Conservation (phyloP, 2,329 filamentous ascomycete species). For the Penicillium palitans region DNA sequence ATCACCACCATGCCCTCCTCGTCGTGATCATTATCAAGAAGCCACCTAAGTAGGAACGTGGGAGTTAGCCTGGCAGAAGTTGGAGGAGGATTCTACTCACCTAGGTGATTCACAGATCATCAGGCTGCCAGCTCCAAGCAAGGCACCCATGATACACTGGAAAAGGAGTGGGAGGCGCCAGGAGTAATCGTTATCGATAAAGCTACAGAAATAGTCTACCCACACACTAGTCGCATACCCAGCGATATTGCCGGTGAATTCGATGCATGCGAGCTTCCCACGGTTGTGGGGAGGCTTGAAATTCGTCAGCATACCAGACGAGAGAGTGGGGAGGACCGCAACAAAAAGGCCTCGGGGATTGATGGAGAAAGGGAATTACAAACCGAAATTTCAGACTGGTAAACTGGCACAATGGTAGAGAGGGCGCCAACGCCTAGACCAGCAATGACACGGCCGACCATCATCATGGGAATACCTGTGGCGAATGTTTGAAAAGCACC, state of each 20-base stretch:
- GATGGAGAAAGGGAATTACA: neutral
- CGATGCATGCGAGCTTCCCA: constrained; percentile 93
- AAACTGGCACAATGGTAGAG: constrained; percentile 89
- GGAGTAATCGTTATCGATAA: constrained; percentile 77
- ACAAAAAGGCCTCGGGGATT: neutral
- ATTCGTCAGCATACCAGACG: constrained; percentile 16
- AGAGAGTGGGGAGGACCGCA: neutral
- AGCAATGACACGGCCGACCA: constrained; percentile 75
- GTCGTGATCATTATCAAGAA: constrained; percentile 95
- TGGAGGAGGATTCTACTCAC: constrained; percentile 50
- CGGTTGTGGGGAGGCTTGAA: constrained; percentile 81
- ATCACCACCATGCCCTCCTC: constrained; percentile 98
- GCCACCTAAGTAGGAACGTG: constrained; percentile 65
- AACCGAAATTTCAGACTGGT: constrained; percentile 86
- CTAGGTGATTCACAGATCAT: constrained; percentile 95
- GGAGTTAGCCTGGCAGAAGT: constrained; percentile 26
- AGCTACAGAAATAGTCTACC: constrained; percentile 98
- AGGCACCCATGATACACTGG: constrained; percentile 90
- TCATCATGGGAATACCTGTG: constrained; percentile 85
- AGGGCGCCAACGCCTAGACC: constrained; percentile 85
- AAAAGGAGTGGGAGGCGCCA: constrained; percentile 89
- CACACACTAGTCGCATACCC: constrained; percentile 96
- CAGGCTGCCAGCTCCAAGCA: constrained; percentile 82
- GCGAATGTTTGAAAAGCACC: constrained; percentile 83
- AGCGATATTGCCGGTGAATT: constrained; percentile 95